Percentiles rank a stretch among this genome's conserved stretches.
Evolutionary conservation across 371 early-diverging fungal genomes (phyloP).

Genomic region (Thermomucor indicae-seudaticae): DNA sequence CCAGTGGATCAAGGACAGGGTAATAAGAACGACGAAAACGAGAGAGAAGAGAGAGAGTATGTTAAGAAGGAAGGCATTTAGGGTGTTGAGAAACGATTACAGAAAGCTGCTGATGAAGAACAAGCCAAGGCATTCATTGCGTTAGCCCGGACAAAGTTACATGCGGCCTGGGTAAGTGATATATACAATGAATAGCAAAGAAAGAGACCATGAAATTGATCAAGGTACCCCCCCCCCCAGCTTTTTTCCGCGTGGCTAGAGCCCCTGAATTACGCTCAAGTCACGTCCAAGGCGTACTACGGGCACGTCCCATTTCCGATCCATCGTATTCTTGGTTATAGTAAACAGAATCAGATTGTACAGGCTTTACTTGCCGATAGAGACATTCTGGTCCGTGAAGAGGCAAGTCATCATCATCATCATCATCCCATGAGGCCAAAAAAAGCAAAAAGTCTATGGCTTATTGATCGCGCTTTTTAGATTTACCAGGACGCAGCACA

Average conservation of each 20-base stretch:
- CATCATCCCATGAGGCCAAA: not conserved
- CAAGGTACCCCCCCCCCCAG: too few relatives aligned
- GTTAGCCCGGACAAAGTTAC: conserved; percentile 34
- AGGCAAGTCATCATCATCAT: conserved; percentile 18
- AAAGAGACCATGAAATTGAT: too few relatives aligned
- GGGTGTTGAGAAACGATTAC: too few relatives aligned
- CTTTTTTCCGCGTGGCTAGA: conserved; percentile 47
- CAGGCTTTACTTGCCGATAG: conserved; percentile 30
- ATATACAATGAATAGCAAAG: too few relatives aligned
- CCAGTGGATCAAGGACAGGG: conserved; percentile 37
- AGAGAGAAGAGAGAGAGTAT: not conserved
- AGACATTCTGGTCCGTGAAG: conserved; percentile 45
- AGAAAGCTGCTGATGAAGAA: conserved; percentile 21
- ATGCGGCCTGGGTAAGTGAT: conserved; percentile 38
- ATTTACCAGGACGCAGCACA: conserved; percentile 56
- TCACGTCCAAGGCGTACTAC: conserved; percentile 30
- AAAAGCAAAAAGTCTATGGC: not conserved
- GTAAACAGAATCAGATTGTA: conserved; percentile 32
- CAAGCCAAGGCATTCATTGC: conserved; percentile 40
- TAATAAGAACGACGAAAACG: too few relatives aligned
- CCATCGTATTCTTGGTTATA: conserved; percentile 23
- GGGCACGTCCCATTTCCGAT: conserved; percentile 40
- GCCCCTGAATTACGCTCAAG: conserved; percentile 33
- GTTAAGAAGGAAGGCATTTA: not conserved
- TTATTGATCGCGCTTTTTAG: conserved; percentile 18